Evolutionary conservation across 768 basidiomycete species (phyloP), one percentile per base, ranked within the genome.

Genomic region (Holtermanniella nyarrowii): DNA sequence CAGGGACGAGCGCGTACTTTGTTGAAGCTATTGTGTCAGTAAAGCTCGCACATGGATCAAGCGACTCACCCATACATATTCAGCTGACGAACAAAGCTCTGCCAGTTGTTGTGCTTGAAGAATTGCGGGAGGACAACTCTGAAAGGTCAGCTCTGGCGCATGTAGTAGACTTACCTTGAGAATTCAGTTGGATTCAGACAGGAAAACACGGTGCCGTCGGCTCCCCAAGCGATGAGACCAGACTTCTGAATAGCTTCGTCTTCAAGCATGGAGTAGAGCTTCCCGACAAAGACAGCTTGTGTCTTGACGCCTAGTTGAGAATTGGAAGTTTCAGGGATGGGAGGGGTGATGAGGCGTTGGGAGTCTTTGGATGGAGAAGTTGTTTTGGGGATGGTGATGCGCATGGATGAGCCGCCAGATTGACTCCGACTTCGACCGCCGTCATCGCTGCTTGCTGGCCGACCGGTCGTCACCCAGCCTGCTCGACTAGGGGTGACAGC

Each of bases 81-180:
- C 59, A 91, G 77, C 67, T 95, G 88, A 13, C 88, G 79, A 16
- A 91, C 88, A 61, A 95, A 95, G 26, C 84, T 86, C 52, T 81
- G 80, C 73, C 95, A 97, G 70, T 93, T 95, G 55, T 85, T 82
- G 74, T 97, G 95, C 70, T 99, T 99, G 81, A 96, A 99, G 82
- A 85, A 97, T 41, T 82, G 80, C 2, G 88, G 88, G 5, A 97
- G 80, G 26, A 95, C 60, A 10, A 49, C 39, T 55, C 69, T 69
- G 45, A 22, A 20, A n/a, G 26, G 12, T 26, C 5, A 31, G 16
- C 10, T 50, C 25, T 37, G 37, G 31, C 4, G 21, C 18, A 24
- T 40, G 13, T 41, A 14, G 24, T 13, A 23, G 20, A 65, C 69
- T 53, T 51, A 71, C 69, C 61, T 69, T 0, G 70, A 54, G 52